A percentile compares a stretch with the other conserved stretches of the same genome.
These are phyloP conservation scores for Suaeda aralocaspica DNA, from an alignment of 148 eudicot species.

Conservation along the genomic window DNA sequence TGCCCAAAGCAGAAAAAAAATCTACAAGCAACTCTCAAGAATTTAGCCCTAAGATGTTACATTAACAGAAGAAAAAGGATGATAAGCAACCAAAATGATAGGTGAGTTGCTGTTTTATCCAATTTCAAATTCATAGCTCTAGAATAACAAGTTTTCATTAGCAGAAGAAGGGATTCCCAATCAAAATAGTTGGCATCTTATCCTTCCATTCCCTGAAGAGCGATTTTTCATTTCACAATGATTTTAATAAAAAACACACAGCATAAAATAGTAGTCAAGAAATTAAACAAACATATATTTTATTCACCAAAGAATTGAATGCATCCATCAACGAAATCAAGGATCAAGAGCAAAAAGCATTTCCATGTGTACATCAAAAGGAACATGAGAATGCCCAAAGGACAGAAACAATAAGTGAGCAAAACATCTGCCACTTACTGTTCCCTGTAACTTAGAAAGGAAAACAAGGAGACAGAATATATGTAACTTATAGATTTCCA, in stretches of 20 bases:
- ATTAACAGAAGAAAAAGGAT: no score
- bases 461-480: no score
- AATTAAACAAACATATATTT: not conserved
- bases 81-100: not conserved
- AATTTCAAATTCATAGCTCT: not conserved
- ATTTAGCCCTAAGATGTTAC: no score
- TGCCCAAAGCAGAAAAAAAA: no score
- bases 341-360: not conserved
- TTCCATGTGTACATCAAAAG: no score
- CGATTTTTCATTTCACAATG: not conserved
- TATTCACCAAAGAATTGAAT: not conserved
- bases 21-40: no score
- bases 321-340: not conserved
- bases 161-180: not conserved
- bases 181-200: not conserved
- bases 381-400: no score
- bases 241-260: not conserved
- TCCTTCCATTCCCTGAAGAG: not conserved
- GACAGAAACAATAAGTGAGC: no score
- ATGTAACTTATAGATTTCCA: no score
- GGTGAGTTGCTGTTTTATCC: no score
- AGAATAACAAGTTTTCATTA: not conserved
- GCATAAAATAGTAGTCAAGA: not conserved
- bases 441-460: no score
- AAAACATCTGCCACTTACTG: no score